Evolutionary conservation across 345 rosid genomes (phyloP).

Genomic region (Salix arbutifolia): DNA sequence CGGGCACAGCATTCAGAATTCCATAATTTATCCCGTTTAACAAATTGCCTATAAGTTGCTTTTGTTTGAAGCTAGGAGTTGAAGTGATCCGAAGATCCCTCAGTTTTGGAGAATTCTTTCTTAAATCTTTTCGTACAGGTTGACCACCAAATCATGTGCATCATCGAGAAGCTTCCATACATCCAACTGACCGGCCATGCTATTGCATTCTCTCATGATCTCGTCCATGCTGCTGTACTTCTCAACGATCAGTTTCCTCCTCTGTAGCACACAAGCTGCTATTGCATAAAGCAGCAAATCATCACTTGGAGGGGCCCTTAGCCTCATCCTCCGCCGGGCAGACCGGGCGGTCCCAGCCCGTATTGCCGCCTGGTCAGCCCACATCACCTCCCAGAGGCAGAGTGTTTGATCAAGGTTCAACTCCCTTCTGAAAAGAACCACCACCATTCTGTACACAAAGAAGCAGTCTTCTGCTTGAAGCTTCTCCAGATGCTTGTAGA

Average conservation of each 20-base stretch:
- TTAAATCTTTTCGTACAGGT: slow-evolving; percentile 72
- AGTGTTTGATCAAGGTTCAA: slow-evolving; percentile 78
- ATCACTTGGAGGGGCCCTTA: slow-evolving; percentile 83
- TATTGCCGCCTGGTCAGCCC: slow-evolving; percentile 95
- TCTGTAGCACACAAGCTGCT: slow-evolving; percentile 91
- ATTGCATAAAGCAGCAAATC: slow-evolving; percentile 90
- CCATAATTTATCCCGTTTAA: slow-evolving; percentile 9
- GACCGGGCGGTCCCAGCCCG: slow-evolving; percentile 70
- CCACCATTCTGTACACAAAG: slow-evolving; percentile 95
- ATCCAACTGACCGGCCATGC: slow-evolving; percentile 84
- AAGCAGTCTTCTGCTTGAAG: slow-evolving; percentile 91
- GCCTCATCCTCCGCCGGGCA: slow-evolving; percentile 77
- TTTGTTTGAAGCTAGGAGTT: slow-evolving; percentile 2
- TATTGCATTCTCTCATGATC: slow-evolving; percentile 88
- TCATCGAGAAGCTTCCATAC: slow-evolving; percentile 97
- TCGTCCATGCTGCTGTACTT: slow-evolving; percentile 92
- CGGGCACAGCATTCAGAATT: slow-evolving; percentile 21
- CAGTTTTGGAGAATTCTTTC: slow-evolving; percentile 3
- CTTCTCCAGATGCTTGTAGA: slow-evolving; percentile 82
- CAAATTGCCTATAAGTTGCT: slow-evolving; percentile 3
- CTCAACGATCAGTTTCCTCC: slow-evolving; percentile 85
- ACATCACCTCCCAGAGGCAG: slow-evolving; percentile 93
- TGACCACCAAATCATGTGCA: slow-evolving; percentile 85
- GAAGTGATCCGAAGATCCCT: slow-evolving; percentile 4
- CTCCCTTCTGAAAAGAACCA: slow-evolving; percentile 83